Evolutionary conservation across 208 protist genomes (phyloP).

Genomic region (Dictyostelium gargantuum): DNA sequence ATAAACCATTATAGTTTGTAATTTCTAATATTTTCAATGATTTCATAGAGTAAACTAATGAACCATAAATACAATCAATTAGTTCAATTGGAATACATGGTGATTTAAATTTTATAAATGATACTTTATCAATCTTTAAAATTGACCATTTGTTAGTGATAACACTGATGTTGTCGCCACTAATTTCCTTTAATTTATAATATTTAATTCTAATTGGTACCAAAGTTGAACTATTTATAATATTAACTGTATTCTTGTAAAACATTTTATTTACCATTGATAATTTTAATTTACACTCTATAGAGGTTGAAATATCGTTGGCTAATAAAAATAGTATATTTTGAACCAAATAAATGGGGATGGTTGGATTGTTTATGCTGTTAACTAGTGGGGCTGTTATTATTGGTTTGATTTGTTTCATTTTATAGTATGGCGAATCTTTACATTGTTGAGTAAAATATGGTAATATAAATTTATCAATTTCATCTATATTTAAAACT

Average conservation of each 20-base stretch:
- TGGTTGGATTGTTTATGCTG: too few relatives aligned
- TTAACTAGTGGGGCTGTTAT: neutral
- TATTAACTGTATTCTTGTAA: neutral
- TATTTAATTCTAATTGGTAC: neutral
- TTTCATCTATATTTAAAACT: neutral
- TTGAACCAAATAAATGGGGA: neutral
- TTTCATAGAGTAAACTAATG: neutral
- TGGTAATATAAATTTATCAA: neutral
- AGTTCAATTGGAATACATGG: neutral
- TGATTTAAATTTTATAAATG: neutral
- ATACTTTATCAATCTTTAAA: neutral
- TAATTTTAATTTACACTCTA: neutral
- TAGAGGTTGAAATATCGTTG: neutral
- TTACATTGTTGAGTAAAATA: neutral
- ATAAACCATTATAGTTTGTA: neutral
- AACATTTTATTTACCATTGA: neutral
- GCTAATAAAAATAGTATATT: neutral
- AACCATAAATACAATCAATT: neutral
- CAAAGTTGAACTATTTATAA: neutral
- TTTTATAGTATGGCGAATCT: neutral
- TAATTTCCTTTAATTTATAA: neutral
- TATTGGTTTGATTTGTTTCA: neutral
- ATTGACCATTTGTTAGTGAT: neutral
- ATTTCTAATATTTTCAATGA: neutral
- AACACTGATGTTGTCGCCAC: neutral